Conservation (phyloP, 139 green algal genomes). For the Coccomyxa sp. region DNA sequence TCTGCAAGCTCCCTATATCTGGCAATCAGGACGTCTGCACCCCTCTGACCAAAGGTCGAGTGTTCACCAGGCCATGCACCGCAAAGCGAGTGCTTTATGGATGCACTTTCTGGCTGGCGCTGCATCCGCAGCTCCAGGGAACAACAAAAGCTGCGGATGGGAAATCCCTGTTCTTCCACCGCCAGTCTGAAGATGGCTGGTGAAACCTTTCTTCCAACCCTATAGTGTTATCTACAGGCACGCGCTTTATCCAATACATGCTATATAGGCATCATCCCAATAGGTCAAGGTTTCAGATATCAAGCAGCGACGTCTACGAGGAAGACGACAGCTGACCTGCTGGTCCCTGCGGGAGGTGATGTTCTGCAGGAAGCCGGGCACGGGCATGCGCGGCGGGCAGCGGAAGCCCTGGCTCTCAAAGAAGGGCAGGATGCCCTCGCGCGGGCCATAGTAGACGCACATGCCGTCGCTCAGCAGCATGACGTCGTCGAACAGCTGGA, state of each 20-base stretch:
- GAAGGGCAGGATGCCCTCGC: conserved; percentile 55
- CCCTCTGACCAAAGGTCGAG: too few species aligned
- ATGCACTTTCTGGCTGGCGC: too few species aligned
- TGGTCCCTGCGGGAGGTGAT: conserved; percentile 45
- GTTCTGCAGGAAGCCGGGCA: conserved; percentile 78
- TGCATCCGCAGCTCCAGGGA: too few species aligned
- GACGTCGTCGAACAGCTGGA: conserved; percentile 61
- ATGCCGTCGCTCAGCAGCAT: conserved; percentile 47
- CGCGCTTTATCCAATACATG: conserved; percentile 4
- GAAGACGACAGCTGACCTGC: background rate
- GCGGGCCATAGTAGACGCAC: conserved; percentile 49
- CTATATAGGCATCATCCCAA: background rate
- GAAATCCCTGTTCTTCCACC: too few species aligned
- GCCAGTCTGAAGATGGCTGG: background rate
- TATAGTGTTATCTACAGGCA: conserved; percentile 9
- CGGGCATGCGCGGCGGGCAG: conserved; percentile 41
- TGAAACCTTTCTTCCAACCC: background rate
- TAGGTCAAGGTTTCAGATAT: background rate
- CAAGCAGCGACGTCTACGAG: background rate
- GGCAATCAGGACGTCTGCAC: too few species aligned
- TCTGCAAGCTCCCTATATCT: too few species aligned
- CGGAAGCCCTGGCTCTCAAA: conserved; percentile 55
- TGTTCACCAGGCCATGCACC: background rate
- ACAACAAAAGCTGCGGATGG: too few species aligned
- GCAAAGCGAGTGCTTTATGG: background rate